Evolutionary conservation across 106 monocot genomes (phyloP).

Genomic region (Acorus calamus): DNA sequence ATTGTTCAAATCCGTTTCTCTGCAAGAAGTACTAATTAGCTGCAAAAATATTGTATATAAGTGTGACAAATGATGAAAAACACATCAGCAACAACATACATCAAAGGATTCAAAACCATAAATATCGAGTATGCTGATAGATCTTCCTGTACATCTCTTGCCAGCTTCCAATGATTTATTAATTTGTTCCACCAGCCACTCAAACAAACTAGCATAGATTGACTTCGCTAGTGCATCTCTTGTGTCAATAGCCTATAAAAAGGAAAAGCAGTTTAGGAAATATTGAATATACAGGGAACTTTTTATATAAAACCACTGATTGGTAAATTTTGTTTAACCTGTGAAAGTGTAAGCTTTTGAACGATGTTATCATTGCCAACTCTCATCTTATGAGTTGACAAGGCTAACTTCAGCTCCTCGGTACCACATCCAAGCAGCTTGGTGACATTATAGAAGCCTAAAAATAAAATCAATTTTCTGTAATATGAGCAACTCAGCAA

Average conservation of each 20-base stretch:
- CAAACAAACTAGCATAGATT: conserved; percentile 85
- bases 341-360: conserved; percentile 86
- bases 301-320: not conserved
- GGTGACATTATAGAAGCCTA: conserved; percentile 72
- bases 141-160: conserved; percentile 77
- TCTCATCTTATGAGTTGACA: conserved; percentile 88
- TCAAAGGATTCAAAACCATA: conserved; percentile 99
- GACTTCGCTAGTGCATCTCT: conserved; percentile 95
- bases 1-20: conserved; percentile 98
- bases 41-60: too few species aligned
- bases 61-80: not conserved
- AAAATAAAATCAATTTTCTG: conserved; percentile 1
- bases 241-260: conserved; percentile 75
- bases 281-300: not conserved
- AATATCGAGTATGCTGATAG: conserved; percentile 96
- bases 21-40: conserved; percentile 18
- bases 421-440: conserved; percentile 67
- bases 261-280: not conserved
- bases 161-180: conserved; percentile 78
- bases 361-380: conserved; percentile 74
- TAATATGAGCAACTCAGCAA: not conserved
- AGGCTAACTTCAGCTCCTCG: conserved; percentile 51
- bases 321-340: conserved; percentile 29
- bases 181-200: conserved; percentile 94
- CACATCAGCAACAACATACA: conserved; percentile 29